A percentile compares a stretch with the other conserved stretches of the same genome.
phyloP scores from a whole-genome alignment of 164 flowering plant genomes.

The Vitis vinifera region ASM3070453v1 NC_081814.1:12423501-12424000 shows the following conservation, averaged over 20 bases:
- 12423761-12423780: background rate
- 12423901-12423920: too few relatives aligned
- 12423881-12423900: too few relatives aligned
- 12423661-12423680: constrained; percentile 66
- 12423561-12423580: background rate
- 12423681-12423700: constrained; percentile 62
- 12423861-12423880: too few relatives aligned
- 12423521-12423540: background rate
- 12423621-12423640: constrained; percentile 74
- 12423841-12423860: background rate
- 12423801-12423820: too few relatives aligned
- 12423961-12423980: background rate
- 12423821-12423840: background rate
- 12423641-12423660: constrained; percentile 69
- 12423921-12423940: too few relatives aligned
- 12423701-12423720: constrained; percentile 45
- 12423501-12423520: background rate
- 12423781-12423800: too few relatives aligned
- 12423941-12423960: background rate
- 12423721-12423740: background rate
- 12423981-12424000: too few relatives aligned
- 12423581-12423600: constrained; percentile 89
- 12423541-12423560: background rate
- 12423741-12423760: background rate
- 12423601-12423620: constrained; percentile 53